A percentile compares a stretch with the other conserved stretches of the same genome.
Evolutionary conservation across 1,284 basidiomycete genomes (phyloP).

Genomic region (Melampsora larici-populina): DNA sequence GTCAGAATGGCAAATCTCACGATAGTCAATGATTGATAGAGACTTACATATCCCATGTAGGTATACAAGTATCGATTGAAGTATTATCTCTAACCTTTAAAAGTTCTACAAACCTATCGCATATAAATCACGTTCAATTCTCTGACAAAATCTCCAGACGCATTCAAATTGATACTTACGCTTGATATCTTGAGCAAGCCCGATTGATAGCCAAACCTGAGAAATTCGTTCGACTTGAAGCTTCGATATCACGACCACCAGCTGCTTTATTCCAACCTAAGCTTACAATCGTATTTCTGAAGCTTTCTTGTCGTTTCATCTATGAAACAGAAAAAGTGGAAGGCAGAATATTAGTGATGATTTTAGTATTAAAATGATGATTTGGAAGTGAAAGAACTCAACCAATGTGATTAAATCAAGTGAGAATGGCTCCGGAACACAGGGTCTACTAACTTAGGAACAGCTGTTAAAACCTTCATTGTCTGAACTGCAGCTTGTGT

Average conservation of each 20-base stretch:
- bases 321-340: background rate
- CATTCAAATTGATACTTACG: background rate
- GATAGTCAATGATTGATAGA: background rate
- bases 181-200: background rate
- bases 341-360: background rate
- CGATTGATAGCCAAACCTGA: background rate
- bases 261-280: background rate
- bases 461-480: background rate
- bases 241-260: background rate
- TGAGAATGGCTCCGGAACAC: background rate
- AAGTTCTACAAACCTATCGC: background rate
- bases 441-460: background rate
- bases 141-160: background rate
- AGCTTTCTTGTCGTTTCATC: background rate
- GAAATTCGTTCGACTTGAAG: background rate
- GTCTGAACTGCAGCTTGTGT: background rate
- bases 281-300: background rate
- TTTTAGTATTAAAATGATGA: background rate
- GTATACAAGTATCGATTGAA: constrained; percentile 4
- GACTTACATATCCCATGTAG: constrained; percentile 50
- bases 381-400: background rate
- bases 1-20: background rate
- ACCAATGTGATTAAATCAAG: background rate
- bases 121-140: background rate
- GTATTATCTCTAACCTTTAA: background rate